A percentile compares a stretch with the other conserved stretches of the same genome.
Conservation (phyloP, 2,329 filamentous ascomycete species). For the Cryphonectria carpinicola region DNA sequence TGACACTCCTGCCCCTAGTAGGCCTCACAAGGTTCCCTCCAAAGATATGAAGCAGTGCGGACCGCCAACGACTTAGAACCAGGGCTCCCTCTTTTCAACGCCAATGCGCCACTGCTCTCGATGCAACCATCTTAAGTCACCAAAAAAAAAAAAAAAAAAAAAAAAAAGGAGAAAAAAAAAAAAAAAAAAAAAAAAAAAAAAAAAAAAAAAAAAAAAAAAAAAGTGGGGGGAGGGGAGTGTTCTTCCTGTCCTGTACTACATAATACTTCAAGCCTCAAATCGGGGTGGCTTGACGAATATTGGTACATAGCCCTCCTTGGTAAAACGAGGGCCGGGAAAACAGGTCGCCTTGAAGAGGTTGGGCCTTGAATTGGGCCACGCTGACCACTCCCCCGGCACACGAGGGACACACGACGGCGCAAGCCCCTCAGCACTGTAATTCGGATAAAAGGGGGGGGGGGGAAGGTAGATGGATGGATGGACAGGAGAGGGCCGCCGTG, state of each 20-base stretch:
- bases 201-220: background rate
- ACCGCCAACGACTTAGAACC: background rate
- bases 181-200: background rate
- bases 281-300: background rate
- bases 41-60: conserved; percentile 23
- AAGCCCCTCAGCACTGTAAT: conserved; percentile 27
- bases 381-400: background rate
- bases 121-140: background rate
- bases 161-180: background rate
- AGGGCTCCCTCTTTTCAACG: conserved; percentile 13
- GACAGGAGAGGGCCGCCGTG: background rate
- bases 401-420: background rate
- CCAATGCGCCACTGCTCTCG: background rate
- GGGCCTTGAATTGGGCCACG: background rate
- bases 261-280: background rate
- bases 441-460: background rate
- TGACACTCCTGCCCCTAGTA: background rate
- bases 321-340: background rate
- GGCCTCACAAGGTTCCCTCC: background rate
- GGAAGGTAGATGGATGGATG: background rate
- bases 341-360: background rate
- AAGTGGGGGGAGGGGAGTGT: too few relatives aligned
- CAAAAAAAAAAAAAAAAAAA: background rate
- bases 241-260: background rate
- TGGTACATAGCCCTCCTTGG: conserved; percentile 4